A percentile compares a stretch with the other conserved stretches of the same genome.
Evolutionary conservation across 2,329 filamentous ascomycete species (phyloP).

Genomic region (Penicillium sp.): DNA sequence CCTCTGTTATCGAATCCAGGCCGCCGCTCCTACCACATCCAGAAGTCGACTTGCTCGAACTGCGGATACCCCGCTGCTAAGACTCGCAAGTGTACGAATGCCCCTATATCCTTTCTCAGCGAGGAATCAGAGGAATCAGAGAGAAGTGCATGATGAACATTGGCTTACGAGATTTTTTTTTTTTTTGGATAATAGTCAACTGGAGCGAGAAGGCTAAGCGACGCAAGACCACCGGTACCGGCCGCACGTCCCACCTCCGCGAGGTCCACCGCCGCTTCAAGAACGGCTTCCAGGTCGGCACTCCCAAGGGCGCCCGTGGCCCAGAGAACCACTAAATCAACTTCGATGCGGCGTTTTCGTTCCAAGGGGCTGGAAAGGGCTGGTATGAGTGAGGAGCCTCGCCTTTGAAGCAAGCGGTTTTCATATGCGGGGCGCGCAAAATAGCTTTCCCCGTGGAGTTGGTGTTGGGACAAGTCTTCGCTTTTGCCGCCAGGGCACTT

Average conservation of each 20-base stretch:
- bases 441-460: constrained; percentile 42
- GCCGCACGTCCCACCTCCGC: constrained; percentile 95
- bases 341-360: constrained; percentile 44
- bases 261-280: constrained; percentile 89
- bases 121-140: not conserved
- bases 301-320: constrained; percentile 82
- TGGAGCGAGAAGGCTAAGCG: constrained; percentile 99
- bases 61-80: constrained; percentile 98
- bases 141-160: constrained; percentile 6
- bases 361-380: constrained; percentile 45
- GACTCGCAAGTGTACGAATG: constrained; percentile 91
- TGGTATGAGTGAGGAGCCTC: constrained; percentile 45
- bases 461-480: constrained; percentile 40
- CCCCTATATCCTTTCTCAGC: constrained; percentile 17
- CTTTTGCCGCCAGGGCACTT: constrained; percentile 36
- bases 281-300: constrained; percentile 95
- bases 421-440: constrained; percentile 39
- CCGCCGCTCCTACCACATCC: constrained; percentile 96
- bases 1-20: constrained; percentile 58
- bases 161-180: constrained; percentile 33
- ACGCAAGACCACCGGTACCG: constrained; percentile 98
- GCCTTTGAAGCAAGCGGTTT: constrained; percentile 41
- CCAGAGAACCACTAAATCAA: constrained; percentile 53
- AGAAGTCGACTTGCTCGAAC: constrained; percentile 96
- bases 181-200: constrained; percentile 71